Conservation (phyloP, 495 filamentous ascomycete species). For the Penicillium cataractarum region DNA sequence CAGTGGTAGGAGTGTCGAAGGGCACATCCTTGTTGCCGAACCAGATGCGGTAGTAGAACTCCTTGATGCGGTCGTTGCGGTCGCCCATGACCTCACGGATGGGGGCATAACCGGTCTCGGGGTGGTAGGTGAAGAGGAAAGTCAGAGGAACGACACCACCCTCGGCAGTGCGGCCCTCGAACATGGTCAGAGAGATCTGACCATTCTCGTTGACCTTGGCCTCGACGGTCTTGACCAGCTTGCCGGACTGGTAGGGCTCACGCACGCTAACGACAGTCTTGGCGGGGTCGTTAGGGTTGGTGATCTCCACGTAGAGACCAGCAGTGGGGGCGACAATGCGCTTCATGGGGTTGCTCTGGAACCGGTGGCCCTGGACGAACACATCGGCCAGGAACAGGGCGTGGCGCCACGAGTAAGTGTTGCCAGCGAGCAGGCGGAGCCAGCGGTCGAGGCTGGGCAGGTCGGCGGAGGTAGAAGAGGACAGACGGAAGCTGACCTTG, state of each 20-base stretch:
- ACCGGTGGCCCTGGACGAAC: constrained; percentile 92
- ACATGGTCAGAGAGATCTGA: constrained; percentile 82
- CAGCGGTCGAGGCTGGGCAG: constrained; percentile 81
- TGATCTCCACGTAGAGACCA: constrained; percentile 87
- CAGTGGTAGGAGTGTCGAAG: constrained; percentile 80
- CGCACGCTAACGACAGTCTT: constrained; percentile 82
- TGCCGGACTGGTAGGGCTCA: constrained; percentile 63
- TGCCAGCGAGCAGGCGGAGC: constrained; percentile 87
- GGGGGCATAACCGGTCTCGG: constrained; percentile 91
- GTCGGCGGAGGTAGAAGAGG: constrained; percentile 65
- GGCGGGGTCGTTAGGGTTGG: constrained; percentile 72
- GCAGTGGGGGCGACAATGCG: constrained; percentile 82
- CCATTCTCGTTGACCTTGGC: constrained; percentile 72
- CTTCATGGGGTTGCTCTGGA: constrained; percentile 94
- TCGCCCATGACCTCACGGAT: constrained; percentile 93
- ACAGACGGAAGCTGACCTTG: constrained; percentile 80
- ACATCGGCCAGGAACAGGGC: constrained; percentile 98
- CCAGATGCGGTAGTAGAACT: constrained; percentile 95
- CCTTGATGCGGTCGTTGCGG: constrained; percentile 94
- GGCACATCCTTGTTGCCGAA: constrained; percentile 86
- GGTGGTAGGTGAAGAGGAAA: constrained; percentile 87
- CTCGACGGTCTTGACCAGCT: constrained; percentile 82
- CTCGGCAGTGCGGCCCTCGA: constrained; percentile 85
- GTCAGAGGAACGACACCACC: constrained; percentile 77
- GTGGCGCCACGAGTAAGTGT: constrained; percentile 83